Evolutionary conservation across 805 yeast species (phyloP), one percentile per base, ranked within the genome.

Genomic region (Jamesozyma spencerorum): DNA sequence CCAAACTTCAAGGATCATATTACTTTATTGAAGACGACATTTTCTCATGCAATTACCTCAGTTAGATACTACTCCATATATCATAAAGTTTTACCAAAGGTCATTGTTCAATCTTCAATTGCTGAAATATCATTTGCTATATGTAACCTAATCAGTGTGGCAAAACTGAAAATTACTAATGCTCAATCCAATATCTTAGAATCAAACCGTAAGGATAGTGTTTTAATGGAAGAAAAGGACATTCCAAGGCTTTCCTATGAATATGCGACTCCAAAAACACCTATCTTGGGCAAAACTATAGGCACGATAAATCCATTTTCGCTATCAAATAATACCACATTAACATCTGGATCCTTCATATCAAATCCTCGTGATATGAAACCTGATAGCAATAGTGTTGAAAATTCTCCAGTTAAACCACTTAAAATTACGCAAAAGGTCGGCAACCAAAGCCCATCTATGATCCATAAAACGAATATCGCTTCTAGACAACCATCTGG

Each of bases 1-100:
- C 51, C 54, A 3, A 50, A 48, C n/a, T 55, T 55, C 41, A 51
- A 68, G 43, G 68, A 72, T 45, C 62, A 65, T 53, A 61, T 77
- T 37, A 55, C 66, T 34, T 53, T 75, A 19, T 30, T 48, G 30
- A 74, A 80, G 41, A 80, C 81, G 34, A 70, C 90, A 1, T 72
- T 82, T 19, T 76, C 86, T 17, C 87, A 82, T 60, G 73, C 79
- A 0, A 75, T 88, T 32, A 78, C 94, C 3, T 71, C 86, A 1
- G 74, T 88, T 1, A 71, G 95, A 52, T 84, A 85, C 54, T 82
- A 67, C 57, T 75, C 83, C 1, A 62, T 78, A 11, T 79, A 82
- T 48, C 66, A 72, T 4, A 69, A 71, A n/a, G 53, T 83, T 3
- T 61, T 85, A 39, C 95, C 96, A 0, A 72, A 70, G 39, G 63